These are phyloP conservation scores for Hawksworthiomyces lignivorus DNA, from an alignment of 2,329 filamentous ascomycete genomes.

Conservation along the genomic window DNA sequence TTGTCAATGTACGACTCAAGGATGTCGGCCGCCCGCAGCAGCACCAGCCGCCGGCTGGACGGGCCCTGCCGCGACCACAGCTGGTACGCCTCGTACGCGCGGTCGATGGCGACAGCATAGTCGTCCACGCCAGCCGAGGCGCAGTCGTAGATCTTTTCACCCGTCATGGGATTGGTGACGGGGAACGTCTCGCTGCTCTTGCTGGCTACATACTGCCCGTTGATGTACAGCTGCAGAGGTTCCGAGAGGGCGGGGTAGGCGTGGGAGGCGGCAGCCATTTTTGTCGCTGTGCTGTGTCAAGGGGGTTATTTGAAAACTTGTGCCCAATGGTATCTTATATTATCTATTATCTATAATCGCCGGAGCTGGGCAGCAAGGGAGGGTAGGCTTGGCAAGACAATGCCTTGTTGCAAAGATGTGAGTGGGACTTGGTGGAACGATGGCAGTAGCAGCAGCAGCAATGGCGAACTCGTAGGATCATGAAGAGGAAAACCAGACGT, in stretches of 20 bases:
- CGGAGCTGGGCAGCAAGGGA: no score
- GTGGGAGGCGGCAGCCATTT: no score
- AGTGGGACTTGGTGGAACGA: no score
- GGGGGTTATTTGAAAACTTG: no score
- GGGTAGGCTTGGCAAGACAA: no score
- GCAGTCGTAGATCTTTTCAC: conserved; percentile 42
- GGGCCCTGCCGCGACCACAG: conserved; percentile 54
- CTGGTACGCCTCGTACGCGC: conserved; percentile 51
- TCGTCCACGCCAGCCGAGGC: conserved; percentile 46
- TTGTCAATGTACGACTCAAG: conserved; percentile 42
- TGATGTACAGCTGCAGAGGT: conserved; percentile 19
- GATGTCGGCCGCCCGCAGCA: conserved; percentile 54
- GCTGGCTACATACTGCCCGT: conserved; percentile 16
- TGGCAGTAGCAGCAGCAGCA: no score
- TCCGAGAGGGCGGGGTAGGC: conserved; percentile 7
- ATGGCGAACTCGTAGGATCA: no score
- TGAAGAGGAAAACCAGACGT: no score
- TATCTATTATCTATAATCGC: no score
- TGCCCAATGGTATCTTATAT: no score
- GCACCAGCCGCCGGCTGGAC: conserved; percentile 49
- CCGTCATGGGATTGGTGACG: conserved; percentile 28
- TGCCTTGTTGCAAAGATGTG: no score
- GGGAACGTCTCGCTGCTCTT: conserved; percentile 19
- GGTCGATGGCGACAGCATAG: conserved; percentile 39
- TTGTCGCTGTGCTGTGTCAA: no score